These are phyloP conservation scores for Lipomyces oligophaga DNA, from an alignment of 805 yeast genomes.

Conservation along the genomic window DNA sequence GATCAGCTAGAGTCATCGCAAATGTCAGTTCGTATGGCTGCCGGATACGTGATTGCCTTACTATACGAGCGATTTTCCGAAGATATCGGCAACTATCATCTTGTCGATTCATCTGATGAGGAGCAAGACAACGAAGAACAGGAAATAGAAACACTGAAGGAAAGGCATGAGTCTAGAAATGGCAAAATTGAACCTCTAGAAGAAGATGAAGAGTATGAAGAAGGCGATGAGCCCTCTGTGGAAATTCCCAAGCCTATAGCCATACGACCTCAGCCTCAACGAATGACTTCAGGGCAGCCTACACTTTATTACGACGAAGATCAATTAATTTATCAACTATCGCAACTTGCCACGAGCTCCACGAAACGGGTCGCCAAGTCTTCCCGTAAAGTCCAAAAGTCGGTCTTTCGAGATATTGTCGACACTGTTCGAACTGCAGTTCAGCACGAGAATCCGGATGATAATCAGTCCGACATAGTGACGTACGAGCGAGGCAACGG, in stretches of 20 bases:
- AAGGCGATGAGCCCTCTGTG: conserved; percentile 3
- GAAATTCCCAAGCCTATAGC: not conserved
- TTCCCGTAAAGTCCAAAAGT: conserved; percentile 28
- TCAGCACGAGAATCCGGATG: conserved; percentile 1
- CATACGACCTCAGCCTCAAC: conserved; percentile 7
- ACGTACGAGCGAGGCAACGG: not conserved
- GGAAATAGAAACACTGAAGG: not conserved
- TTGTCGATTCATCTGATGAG: conserved; percentile 11
- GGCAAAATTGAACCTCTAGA: too few species aligned
- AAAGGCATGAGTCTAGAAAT: conserved; percentile 2
- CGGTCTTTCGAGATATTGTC: conserved; percentile 30
- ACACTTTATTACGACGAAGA: conserved; percentile 25
- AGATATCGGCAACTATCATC: conserved; percentile 17
- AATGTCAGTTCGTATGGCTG: conserved; percentile 24
- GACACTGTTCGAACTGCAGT: conserved; percentile 28
- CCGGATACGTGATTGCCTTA: conserved; percentile 31
- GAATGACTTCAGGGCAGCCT: conserved; percentile 10
- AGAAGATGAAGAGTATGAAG: conserved; percentile 10
- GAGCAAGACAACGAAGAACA: conserved; percentile 5
- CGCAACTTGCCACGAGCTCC: conserved; percentile 29
- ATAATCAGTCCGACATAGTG: conserved; percentile 11
- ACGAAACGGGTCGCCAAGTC: conserved; percentile 29
- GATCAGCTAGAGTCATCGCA: conserved; percentile 30
- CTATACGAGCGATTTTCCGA: conserved; percentile 26
- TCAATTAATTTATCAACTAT: conserved; percentile 15